Evolutionary conservation across 306 rosid species (phyloP), one percentile per base, ranked within the genome.

Genomic region (Macrotyloma uniflorum): DNA sequence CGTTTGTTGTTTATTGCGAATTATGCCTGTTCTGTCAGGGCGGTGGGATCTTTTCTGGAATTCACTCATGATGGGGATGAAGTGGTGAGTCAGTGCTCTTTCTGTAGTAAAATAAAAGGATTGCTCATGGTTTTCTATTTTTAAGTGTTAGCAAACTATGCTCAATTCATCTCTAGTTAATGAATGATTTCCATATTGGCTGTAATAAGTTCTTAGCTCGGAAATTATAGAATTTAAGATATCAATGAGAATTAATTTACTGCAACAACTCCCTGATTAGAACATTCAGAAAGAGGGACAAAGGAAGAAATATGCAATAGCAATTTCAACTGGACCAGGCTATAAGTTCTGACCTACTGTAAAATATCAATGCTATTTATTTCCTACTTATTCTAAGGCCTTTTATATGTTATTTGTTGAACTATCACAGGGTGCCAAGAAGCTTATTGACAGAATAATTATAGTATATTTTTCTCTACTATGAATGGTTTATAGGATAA

Each of bases 21-120:
- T 30, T 40, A 18, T 81, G 46, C 66, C 47, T 82, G 32, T 70
- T 72, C 54, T 89, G 24, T 63, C 88, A 96, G 99, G 91, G 99
- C 99, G 35, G 94, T 93, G 82, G 98, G 99, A 16, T 96, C 99
- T 46, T 96, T 91, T 86, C 82, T 96, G 63, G 99, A 96, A 82
- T 96, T 90, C 86, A 96, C 97, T 76, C 90, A 93, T 57, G 98
- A 96, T 75, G 96, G 89, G 63, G 88, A 80, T 72, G 97, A 96
- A 91, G 98, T 93, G 97, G 99, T 93, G 82, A 86, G 98, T 83
- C 72, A 61, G 22, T 51, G 58, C 50, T 61, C 35, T 53, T 85
- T 33, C 26, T 67, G 16, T 43, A 6, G 32, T 62, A 19, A 30
- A 40, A 54, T 28, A 19, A 28, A 22, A 19, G 66, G 16, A 55